A percentile compares a stretch with the other conserved stretches of the same genome.
These are phyloP conservation scores for Apocynum venetum DNA, from an alignment of 257 asterid species.

Conservation along the genomic window DNA sequence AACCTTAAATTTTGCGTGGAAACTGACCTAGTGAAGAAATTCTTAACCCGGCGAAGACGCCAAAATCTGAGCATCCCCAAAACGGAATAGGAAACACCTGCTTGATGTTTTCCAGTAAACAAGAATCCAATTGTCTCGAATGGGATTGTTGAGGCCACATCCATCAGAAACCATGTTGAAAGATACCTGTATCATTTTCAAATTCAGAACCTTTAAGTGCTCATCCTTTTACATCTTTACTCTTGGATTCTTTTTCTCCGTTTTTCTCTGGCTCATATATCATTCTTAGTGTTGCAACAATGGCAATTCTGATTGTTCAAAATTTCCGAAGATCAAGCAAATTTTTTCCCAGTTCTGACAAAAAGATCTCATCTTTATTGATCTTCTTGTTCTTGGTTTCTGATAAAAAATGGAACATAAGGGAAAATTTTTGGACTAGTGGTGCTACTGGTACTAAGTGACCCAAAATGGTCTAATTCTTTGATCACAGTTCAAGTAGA, in stretches of 20 bases:
- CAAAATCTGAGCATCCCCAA: conserved; percentile 85
- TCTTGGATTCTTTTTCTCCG: not conserved
- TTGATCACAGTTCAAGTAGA: too few relatives aligned
- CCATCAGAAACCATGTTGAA: conserved; percentile 93
- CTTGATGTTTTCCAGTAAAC: conserved; percentile 57
- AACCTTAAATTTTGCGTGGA: not conserved
- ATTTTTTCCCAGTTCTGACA: not conserved
- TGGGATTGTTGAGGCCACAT: conserved; percentile 84
- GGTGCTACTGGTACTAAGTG: too few relatives aligned
- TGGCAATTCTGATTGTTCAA: too few relatives aligned
- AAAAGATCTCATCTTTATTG: too few relatives aligned
- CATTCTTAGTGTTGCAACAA: not conserved
- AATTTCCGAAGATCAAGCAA: not conserved
- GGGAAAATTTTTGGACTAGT: too few relatives aligned
- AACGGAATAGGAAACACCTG: conserved; percentile 54
- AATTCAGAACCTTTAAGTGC: not conserved
- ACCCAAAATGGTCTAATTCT: too few relatives aligned
- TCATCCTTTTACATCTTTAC: not conserved
- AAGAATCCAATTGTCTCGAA: conserved; percentile 61
- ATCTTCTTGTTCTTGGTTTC: too few relatives aligned
- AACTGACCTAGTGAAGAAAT: conserved; percentile 66
- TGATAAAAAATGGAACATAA: too few relatives aligned
- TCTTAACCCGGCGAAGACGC: conserved; percentile 88
- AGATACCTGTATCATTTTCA: conserved; percentile 49
- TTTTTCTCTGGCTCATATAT: not conserved